phyloP scores from a whole-genome alignment of 768 basidiomycete species.

The Hypholoma fasciculare region DNA sequence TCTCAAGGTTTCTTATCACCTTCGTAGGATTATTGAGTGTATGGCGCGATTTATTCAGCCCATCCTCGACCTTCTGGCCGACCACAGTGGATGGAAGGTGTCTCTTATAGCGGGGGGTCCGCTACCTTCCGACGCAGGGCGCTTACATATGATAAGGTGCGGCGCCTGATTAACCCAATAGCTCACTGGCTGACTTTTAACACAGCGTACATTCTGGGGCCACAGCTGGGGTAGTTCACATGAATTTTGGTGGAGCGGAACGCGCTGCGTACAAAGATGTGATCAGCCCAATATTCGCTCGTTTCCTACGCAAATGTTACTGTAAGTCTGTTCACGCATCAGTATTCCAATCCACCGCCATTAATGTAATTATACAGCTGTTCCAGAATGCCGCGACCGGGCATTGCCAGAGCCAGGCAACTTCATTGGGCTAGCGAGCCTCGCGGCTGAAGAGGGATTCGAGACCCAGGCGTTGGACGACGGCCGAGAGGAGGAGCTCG shows the following conservation, averaged over 20 bases:
- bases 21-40: slow-evolving; percentile 9
- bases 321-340: too few species aligned
- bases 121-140: slow-evolving; percentile 13
- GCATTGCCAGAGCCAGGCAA: slow-evolving; percentile 8
- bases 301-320: slow-evolving; percentile 17
- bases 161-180: too few species aligned
- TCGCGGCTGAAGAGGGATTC: not conserved
- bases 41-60: slow-evolving; percentile 9
- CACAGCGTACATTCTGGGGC: slow-evolving; percentile 21
- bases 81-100: slow-evolving; percentile 13
- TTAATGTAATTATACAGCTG: not conserved
- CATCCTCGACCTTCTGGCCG: slow-evolving; percentile 8
- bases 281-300: slow-evolving; percentile 15
- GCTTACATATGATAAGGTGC: slow-evolving; percentile 13
- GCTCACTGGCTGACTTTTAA: too few species aligned
- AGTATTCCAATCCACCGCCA: not conserved
- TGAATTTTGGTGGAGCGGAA: slow-evolving; percentile 19
- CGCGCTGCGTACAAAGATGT: slow-evolving; percentile 4
- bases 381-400: slow-evolving; percentile 11
- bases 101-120: slow-evolving; percentile 16
- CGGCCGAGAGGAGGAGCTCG: not conserved
- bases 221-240: slow-evolving; percentile 11
- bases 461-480: not conserved
- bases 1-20: too few species aligned
- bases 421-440: not conserved